phyloP scores from a whole-genome alignment of 352 stramenopile species.

The Phytophthora capsici region DNA sequence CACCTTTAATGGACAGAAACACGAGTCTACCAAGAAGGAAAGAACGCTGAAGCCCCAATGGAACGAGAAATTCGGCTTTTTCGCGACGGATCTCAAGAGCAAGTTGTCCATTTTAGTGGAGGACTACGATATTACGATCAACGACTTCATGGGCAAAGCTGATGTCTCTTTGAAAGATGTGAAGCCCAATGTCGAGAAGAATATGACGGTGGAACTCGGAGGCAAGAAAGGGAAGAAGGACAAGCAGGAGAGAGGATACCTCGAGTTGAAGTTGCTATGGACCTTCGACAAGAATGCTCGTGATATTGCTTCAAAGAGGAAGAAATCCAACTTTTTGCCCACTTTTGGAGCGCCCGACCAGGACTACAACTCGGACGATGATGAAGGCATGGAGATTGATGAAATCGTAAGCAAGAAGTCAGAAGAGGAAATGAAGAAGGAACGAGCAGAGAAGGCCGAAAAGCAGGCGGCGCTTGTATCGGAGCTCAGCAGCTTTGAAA shows the following conservation, averaged over 20 bases:
- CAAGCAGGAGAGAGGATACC: slow-evolving; percentile 62
- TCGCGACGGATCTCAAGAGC: slow-evolving; percentile 57
- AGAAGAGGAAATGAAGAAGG: slow-evolving; percentile 74
- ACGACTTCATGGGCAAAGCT: slow-evolving; percentile 83
- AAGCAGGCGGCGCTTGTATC: slow-evolving; percentile 79
- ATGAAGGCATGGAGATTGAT: slow-evolving; percentile 68
- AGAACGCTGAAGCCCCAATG: slow-evolving; percentile 75
- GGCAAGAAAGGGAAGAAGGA: slow-evolving; percentile 74
- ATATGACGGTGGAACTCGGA: slow-evolving; percentile 61
- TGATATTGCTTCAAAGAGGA: slow-evolving; percentile 76
- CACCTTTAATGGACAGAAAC: slow-evolving; percentile 76
- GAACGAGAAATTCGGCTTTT: slow-evolving; percentile 87
- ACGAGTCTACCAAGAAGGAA: slow-evolving; percentile 79
- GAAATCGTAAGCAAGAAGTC: slow-evolving; percentile 61
- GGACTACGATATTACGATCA: slow-evolving; percentile 78
- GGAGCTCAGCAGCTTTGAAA: slow-evolving; percentile 81
- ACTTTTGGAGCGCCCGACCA: slow-evolving; percentile 65
- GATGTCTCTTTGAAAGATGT: slow-evolving; percentile 64
- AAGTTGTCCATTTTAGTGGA: slow-evolving; percentile 67
- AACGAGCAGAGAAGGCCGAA: slow-evolving; percentile 73
- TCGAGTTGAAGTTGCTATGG: slow-evolving; percentile 68
- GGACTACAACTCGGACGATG: slow-evolving; percentile 76
- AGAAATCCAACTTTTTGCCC: slow-evolving; percentile 65
- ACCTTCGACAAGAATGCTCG: slow-evolving; percentile 56
- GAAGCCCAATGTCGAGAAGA: slow-evolving; percentile 58